phyloP scores from a whole-genome alignment of 441 rosid genomes.

The Gossypium trilobum region DNA sequence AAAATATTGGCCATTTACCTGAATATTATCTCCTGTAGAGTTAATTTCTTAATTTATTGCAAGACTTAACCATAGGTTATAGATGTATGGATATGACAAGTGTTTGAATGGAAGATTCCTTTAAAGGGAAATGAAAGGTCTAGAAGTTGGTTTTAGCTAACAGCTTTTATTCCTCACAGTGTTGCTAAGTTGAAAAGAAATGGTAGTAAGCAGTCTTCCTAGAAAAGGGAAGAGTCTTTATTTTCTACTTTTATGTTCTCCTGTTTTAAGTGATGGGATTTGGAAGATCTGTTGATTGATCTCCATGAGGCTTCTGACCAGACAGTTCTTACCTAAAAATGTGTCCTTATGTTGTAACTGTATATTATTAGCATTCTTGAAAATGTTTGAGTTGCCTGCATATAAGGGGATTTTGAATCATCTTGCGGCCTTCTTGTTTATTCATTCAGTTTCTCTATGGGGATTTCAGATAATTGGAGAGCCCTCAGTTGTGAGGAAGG shows the following conservation, averaged over 20 bases:
- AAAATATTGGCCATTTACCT: not conserved
- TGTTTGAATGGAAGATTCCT: not conserved
- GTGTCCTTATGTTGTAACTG: not conserved
- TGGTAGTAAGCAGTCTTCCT: not conserved
- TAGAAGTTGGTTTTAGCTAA: not conserved
- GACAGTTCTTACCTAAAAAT: not conserved
- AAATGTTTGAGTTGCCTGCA: not conserved
- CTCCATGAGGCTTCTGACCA: not conserved
- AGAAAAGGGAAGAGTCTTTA: not conserved
- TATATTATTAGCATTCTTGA: not conserved
- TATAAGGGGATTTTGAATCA: not conserved
- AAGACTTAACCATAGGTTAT: not conserved
- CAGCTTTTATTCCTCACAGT: not conserved
- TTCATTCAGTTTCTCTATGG: not conserved
- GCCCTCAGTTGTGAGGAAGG: slow-evolving; percentile 40
- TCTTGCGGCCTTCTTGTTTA: not conserved
- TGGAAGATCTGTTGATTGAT: not conserved
- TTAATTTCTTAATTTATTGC: not conserved
- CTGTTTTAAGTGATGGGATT: not conserved
- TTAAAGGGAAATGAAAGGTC: not conserved
- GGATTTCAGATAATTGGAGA: slow-evolving; percentile 46
- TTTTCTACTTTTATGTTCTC: not conserved
- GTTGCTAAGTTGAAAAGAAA: not conserved
- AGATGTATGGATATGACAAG: not conserved
- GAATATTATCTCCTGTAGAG: not conserved